Conservation (phyloP, 768 basidiomycete species). For the Boletellus emodensis region DNA sequence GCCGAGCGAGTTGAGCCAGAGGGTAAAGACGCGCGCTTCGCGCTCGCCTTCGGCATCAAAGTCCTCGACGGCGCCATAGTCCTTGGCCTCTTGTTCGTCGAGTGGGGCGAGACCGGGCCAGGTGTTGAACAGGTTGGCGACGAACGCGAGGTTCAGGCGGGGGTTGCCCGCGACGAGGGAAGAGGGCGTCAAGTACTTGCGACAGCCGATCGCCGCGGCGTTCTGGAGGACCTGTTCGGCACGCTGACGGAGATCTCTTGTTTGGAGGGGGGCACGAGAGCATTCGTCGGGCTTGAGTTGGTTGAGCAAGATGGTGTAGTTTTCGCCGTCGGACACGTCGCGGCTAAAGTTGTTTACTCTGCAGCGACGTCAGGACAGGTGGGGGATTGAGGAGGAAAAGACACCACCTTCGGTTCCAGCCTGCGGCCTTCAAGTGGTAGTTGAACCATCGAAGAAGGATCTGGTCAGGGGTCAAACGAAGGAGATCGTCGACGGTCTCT, state of each 20-base stretch:
- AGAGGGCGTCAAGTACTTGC: constrained; percentile 91
- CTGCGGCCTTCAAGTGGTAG: constrained; percentile 94
- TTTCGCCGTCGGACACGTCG: constrained; percentile 96
- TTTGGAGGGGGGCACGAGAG: constrained; percentile 86
- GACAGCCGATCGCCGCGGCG: constrained; percentile 88
- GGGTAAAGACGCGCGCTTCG: constrained; percentile 94
- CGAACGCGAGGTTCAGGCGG: constrained; percentile 95
- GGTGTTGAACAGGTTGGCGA: constrained; percentile 98
- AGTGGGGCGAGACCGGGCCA: constrained; percentile 92
- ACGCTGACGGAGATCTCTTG: constrained; percentile 72
- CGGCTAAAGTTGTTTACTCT: constrained; percentile 98
- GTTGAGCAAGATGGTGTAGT: constrained; percentile 94
- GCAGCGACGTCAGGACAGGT: constrained; percentile 5
- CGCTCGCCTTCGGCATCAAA: constrained; percentile 99
- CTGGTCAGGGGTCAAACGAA: constrained; percentile 93
- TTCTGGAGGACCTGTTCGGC: constrained; percentile 95
- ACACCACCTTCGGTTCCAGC: constrained; percentile 76
- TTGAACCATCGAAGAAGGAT: constrained; percentile 99
- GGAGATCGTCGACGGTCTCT: constrained; percentile 94
- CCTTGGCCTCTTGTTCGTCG: constrained; percentile 90
- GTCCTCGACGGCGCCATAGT: constrained; percentile 87
- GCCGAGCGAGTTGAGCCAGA: constrained; percentile 97
- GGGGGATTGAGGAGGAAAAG: not conserved
- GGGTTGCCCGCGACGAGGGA: constrained; percentile 94
- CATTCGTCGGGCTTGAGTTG: constrained; percentile 95